phyloP scores from a whole-genome alignment of 177 flowering plant genomes.

The Vitis hybrid region DNA sequence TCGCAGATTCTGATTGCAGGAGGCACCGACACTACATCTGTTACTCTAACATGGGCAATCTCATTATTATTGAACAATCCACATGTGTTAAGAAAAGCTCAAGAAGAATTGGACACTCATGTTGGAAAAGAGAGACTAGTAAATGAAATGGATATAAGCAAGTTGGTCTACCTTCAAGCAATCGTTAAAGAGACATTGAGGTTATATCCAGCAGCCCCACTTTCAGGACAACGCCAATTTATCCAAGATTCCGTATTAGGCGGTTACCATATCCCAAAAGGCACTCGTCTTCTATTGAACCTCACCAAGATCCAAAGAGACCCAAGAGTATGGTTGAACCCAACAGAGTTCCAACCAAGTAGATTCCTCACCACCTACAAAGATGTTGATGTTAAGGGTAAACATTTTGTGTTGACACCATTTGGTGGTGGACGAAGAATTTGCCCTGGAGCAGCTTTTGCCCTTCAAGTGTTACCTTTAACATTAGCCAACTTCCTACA shows the following conservation, averaged over 20 bases:
- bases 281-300: slow-evolving; percentile 15
- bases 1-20: background rate
- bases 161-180: background rate
- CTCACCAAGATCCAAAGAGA: slow-evolving; percentile 17
- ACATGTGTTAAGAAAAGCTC: background rate
- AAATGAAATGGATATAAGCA: background rate
- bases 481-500: too few relatives aligned
- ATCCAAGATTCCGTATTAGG: background rate
- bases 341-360: slow-evolving; percentile 15
- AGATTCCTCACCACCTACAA: slow-evolving; percentile 18
- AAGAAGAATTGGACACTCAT: background rate
- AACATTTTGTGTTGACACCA: slow-evolving; percentile 7
- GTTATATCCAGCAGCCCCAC: background rate
- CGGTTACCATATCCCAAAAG: slow-evolving; percentile 8
- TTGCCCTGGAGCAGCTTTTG: slow-evolving; percentile 3
- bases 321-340: slow-evolving; percentile 13
- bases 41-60: background rate
- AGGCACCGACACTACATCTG: background rate
- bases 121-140: background rate
- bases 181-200: slow-evolving; percentile 1
- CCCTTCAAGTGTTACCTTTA: background rate
- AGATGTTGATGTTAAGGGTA: slow-evolving; percentile 16
- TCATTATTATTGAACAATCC: background rate
- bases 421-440: slow-evolving; percentile 5
- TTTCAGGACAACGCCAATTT: background rate